phyloP scores from a whole-genome alignment of 2,329 filamentous ascomycete genomes.

The Amylocarpus encephaloides region DNA sequence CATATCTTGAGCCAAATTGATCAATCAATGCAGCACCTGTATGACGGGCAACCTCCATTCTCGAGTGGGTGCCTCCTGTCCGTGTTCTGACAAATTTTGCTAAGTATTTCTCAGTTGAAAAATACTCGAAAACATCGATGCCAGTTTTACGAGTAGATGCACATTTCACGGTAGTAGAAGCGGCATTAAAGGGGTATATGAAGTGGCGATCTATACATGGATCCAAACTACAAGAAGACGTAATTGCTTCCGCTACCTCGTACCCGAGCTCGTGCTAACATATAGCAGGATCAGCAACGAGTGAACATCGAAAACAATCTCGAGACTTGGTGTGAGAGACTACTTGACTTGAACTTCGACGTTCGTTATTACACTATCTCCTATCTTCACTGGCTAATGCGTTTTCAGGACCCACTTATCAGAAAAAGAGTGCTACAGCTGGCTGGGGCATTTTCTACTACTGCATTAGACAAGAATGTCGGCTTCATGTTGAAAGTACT shows the following conservation, averaged over 20 bases:
- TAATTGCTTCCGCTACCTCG: constrained; percentile 5
- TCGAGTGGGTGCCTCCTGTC: constrained; percentile 43
- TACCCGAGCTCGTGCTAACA: constrained; percentile 18
- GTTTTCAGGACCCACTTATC: constrained; percentile 62
- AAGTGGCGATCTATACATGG: constrained; percentile 61
- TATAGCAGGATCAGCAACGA: constrained; percentile 41
- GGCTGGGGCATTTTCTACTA: constrained; percentile 77
- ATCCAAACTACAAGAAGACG: constrained; percentile 41
- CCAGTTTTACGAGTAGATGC: constrained; percentile 77
- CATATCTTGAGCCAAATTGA: constrained; percentile 82
- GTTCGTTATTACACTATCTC: constrained; percentile 8
- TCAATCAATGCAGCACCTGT: constrained; percentile 65
- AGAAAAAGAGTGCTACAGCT: constrained; percentile 76
- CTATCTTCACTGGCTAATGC: no score
- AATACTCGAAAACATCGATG: constrained; percentile 63
- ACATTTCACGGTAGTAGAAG: constrained; percentile 83
- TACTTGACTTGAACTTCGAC: constrained; percentile 67
- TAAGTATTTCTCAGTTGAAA: constrained; percentile 36
- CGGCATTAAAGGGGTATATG: constrained; percentile 79
- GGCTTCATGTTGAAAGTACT: constrained; percentile 83
- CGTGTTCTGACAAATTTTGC: constrained; percentile 4
- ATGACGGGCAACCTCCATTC: constrained; percentile 62
- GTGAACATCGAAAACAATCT: constrained; percentile 55
- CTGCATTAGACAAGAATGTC: constrained; percentile 68
- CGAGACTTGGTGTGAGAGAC: constrained; percentile 64